Percentiles rank a stretch among this genome's conserved stretches.
phyloP scores from a whole-genome alignment of 371 early-diverging fungal genomes.

The Mortierella sp. region DNA sequence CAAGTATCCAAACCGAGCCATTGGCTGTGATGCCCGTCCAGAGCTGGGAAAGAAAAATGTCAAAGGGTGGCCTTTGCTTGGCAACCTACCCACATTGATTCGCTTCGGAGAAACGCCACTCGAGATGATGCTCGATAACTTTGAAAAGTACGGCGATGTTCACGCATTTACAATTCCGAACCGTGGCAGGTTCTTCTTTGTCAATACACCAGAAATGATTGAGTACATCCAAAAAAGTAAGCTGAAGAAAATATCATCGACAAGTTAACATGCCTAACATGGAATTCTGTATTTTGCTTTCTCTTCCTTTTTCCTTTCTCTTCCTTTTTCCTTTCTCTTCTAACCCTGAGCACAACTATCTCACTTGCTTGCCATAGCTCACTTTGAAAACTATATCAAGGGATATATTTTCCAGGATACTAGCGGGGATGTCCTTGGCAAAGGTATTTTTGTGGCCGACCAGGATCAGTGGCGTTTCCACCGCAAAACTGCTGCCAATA shows the following conservation, averaged over 20 bases:
- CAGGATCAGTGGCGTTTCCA: conserved; percentile 1
- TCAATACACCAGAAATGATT: conserved; percentile 30
- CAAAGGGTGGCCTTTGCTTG: conserved; percentile 30
- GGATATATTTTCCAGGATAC: background rate
- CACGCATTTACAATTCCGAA: conserved; percentile 24
- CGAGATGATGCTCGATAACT: background rate
- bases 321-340: no score
- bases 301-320: no score
- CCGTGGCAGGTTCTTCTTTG: conserved; percentile 23
- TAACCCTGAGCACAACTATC: background rate
- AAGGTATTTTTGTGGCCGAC: conserved; percentile 6
- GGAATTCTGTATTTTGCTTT: background rate
- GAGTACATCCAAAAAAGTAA: conserved; percentile 47
- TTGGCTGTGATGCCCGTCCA: conserved; percentile 32
- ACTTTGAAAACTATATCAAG: conserved; percentile 11
- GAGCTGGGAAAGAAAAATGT: conserved; percentile 24
- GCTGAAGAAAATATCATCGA: background rate
- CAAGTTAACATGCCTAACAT: background rate
- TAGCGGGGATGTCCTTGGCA: background rate
- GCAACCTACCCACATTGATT: conserved; percentile 21
- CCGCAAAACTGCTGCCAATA: conserved; percentile 5
- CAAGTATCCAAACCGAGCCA: conserved; percentile 48
- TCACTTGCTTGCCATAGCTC: background rate
- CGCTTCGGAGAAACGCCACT: conserved; percentile 12
- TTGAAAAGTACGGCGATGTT: conserved; percentile 21